Base-by-base conservation (phyloP, 73 alveolate species). In the Effrenium voratum region DNA sequence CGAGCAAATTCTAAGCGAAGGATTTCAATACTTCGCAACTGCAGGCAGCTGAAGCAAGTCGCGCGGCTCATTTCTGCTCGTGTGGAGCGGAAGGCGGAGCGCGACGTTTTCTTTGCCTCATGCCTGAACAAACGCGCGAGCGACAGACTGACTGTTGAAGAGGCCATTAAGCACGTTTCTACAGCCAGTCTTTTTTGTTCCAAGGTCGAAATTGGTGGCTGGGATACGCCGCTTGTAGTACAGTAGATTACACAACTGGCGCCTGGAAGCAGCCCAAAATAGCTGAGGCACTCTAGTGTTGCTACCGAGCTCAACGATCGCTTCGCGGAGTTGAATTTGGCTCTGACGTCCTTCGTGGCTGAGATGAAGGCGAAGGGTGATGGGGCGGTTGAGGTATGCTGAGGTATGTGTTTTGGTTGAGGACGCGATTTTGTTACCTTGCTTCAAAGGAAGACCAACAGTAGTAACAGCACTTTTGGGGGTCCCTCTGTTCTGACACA, bases 11-110 rank as follows among this genome's bases (percentile, higher is more conserved):
- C 28, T 57, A 0, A 0, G 16, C n/a, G 72, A 57, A 57, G 72
- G 16, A 57, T 57, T 57, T 22, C 1, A 57, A 57, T 22, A 1
- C 72, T 57, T 57, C 72, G 28, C 28, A 2, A 22, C 72, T 57
- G 38, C 43, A 90, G 97, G 97, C 98, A 92, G 81, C 82, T 92
- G 68, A 75, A 92, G n/a, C 98, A 92, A 75, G 98, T 92, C 41
- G 87, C 98, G 28, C 90, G 91, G 36, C 46, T 76, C 15, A 92
- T 92, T n/a, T 43, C 90, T 40, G 91, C 98, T 4, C 98, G 98
- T n/a, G 68, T 2, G 3, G 68, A 34, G 47, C 63, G 98, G n/a
- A 28, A 8, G 46, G 91, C 91, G 32, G 92, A 92, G 82, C 98
- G 98, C 19, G 98, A 92, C 40, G 90, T 92, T 41, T 92, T 92